Evolutionary conservation across 495 filamentous ascomycete species (phyloP), one percentile per base, ranked within the genome.

Genomic region (Penicillium herquei): DNA sequence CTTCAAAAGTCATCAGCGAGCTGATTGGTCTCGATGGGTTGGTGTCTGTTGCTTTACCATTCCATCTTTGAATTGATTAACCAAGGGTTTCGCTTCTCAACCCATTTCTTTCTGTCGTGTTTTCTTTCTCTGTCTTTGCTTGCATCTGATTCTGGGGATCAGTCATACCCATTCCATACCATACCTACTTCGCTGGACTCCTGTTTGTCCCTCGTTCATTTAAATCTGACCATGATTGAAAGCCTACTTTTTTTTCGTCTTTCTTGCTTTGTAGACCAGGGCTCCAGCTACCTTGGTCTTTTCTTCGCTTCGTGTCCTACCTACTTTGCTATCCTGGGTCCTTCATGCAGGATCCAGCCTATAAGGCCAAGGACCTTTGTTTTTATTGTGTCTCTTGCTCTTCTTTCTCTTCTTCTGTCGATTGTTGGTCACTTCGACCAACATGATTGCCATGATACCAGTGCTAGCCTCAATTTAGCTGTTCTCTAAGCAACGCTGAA

Each of bases 401-500:
- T 47, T 63, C 33, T 49, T 59, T 64, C 55, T 56, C 41, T n/a
- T 26, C 41, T 17, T 40, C 61, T 41, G 17, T 51, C 31, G 49
- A 51, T 17, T 58, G 17, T 42, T 46, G 58, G 65, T 51, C 51
- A 55, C 49, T 62, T 61, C 62, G 63, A 63, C 63, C 68, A 61
- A 61, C 64, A 62, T 63, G 70, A 69, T 65, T 72, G 66, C 61
- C 52, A 73, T 67, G 72, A 73, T 72, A 75, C 66, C 70, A 72
- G 61, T 66, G 64, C 67, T 64, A 63, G 58, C 71, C 51, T 59
- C 45, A 54, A 56, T 54, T 55, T 64, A 52, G 51, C 55, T 64
- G 17, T 60, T 49, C 35, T 52, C 45, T 35, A 48, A 54, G 51
- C 52, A 17, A 31, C 21, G 49, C 30, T 57, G 44, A 53, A 34